phyloP scores from a whole-genome alignment of 352 stramenopile species.

The Globisporangium mamillatum region DNA sequence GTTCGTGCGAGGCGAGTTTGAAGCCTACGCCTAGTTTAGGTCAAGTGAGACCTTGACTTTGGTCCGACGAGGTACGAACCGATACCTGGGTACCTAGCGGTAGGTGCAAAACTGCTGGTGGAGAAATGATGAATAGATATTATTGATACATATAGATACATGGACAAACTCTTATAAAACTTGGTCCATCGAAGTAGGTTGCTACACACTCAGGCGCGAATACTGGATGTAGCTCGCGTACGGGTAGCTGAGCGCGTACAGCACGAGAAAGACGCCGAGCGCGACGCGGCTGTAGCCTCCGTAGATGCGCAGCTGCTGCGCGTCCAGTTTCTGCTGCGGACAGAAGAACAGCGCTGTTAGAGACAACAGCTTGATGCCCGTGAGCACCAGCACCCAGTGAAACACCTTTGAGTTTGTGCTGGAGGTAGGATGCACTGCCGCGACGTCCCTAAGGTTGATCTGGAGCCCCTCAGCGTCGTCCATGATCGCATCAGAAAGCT shows the following conservation, averaged over 20 bases:
- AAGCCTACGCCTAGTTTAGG: slow-evolving; percentile 30
- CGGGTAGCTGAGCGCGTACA: slow-evolving; percentile 25
- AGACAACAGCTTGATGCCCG: slow-evolving; percentile 20
- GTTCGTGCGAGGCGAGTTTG: slow-evolving; percentile 36
- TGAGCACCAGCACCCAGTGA: slow-evolving; percentile 19
- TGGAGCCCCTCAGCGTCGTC: slow-evolving; percentile 6
- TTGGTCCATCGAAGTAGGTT: neutral
- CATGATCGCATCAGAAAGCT: slow-evolving; percentile 23
- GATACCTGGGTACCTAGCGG: neutral
- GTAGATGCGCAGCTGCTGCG: slow-evolving; percentile 44
- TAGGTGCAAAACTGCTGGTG: neutral
- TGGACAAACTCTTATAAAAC: neutral
- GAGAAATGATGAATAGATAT: neutral
- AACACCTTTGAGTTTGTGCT: slow-evolving; percentile 12
- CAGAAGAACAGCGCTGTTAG: slow-evolving; percentile 25
- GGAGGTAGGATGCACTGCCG: neutral
- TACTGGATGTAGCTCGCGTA: slow-evolving; percentile 21
- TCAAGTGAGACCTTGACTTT: neutral
- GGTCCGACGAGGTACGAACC: neutral
- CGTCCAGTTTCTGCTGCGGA: slow-evolving; percentile 42
- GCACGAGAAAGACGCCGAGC: slow-evolving; percentile 21
- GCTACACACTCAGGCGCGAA: slow-evolving; percentile 2
- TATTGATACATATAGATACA: slow-evolving; percentile 3
- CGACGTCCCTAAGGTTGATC: slow-evolving; percentile 8
- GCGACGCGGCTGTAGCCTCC: slow-evolving; percentile 38